Evolutionary conservation across 352 stramenopile genomes (phyloP), one percentile per base, ranked within the genome.

Genomic region (Phytophthora europaea): DNA sequence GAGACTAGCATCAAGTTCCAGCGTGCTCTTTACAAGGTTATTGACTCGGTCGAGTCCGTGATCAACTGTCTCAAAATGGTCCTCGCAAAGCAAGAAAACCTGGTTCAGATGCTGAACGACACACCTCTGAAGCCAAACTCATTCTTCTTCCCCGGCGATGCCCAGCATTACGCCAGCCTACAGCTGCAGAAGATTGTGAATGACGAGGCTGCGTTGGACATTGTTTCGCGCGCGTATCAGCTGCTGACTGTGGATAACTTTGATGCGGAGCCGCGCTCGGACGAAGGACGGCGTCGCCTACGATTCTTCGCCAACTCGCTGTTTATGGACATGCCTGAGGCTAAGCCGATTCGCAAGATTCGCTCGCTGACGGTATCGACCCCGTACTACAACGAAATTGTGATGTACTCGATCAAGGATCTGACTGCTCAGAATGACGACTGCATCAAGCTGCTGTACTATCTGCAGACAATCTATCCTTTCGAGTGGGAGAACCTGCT

Each of bases 371-470:
- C 83, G 2, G 76, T 95, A 18, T 86, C 89, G 26, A 95, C 89
- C 6, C 89, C 91, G 33, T 95, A 95, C 77, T 95, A 94, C 75
- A 94, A 88, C 57, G 89, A 95, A 86, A 95, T 95, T 28, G 89
- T 95, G 40, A 81, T 95, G 81, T 95, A 94, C 75, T 95, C 89
- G 64, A 88, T 95, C 63, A 93, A 95, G 71, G 89, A 95, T 58
- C 61, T 95, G 55, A 94, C 87, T 10, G 77, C 85, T n/a, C 84
- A 94, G 73, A 95, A 95, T 62, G 89, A 94, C 63, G 89, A 95
- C 75, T 97, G 95, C 72, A 96, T 99, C 36, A 99, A 97, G 58
- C 94, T 98, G 23, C 80, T 99, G 63, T 96, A 99, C 31, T 99
- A 99, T 72, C 76, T 98, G 67, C 80, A 94, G 72, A 95, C 89